Base-by-base conservation (phyloP, 352 stramenopile genomes). In the Phytopythium oedochilum region DNA sequence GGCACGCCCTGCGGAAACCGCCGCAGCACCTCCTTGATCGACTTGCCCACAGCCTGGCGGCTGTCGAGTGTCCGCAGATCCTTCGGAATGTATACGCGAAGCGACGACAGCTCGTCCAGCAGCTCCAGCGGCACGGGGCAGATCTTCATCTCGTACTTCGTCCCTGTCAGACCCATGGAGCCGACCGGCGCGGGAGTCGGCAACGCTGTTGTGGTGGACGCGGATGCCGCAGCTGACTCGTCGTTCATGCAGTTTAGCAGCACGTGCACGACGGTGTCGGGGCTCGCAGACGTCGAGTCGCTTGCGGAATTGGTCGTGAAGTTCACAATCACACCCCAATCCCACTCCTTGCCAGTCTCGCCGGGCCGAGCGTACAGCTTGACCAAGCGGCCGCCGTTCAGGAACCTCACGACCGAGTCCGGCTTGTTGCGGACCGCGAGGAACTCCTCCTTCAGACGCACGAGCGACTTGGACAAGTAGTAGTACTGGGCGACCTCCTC, bases 361-460 rank as follows among this genome's bases (percentile, higher is more conserved):
- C 34, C 32, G 22, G 34, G 26, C 4, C 65, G 62, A 35, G 57
- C 64, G 52, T 89, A 96, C 5, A 96, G 57, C 47, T 92, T 91
- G 26, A 97, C 83, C 18, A 99, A 76, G 28, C 96, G 85, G 38
- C 96, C 96, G 12, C 86, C 68, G 48, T 98, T 96, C 3, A 99
- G 73, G 68, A 98, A 99, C 9, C 91, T 94, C 25, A 97, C 70
- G 46, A 97, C 73, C 61, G 96, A 76, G 45, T 98, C 82, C 1
- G 96, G 94, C 48, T 96, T 92, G 64, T 96, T 97, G 35, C 96
- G 81, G 32, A 98, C 87, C 14, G 82, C 84, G 29, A 92, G 68
- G 48, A 99, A 97, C 34, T 98, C 96, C 52, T 89, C 79, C 65
- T 96, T 88, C 3, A 96, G 85, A 29, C 96, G 73, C 29, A 97